A percentile compares a stretch with the other conserved stretches of the same genome.
These are phyloP conservation scores for Phaeosphaeriaceae sp. DNA, from an alignment of 2,329 filamentous ascomycete species.

Conservation along the genomic window DNA sequence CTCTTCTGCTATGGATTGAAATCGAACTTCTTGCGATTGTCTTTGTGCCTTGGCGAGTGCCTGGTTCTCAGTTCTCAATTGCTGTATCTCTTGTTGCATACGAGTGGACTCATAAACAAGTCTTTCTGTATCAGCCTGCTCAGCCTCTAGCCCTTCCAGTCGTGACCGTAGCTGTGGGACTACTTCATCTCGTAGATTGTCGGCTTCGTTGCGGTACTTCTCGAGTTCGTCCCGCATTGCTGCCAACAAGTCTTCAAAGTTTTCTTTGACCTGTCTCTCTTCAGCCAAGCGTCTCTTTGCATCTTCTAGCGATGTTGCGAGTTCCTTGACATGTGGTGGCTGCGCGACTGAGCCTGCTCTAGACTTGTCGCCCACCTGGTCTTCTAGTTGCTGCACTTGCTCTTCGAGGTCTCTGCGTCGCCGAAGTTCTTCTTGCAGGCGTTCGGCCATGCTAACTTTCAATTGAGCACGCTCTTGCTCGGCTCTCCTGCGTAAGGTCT, in stretches of 20 bases:
- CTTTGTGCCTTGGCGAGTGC: conserved; percentile 58
- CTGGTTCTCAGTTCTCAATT: conserved; percentile 71
- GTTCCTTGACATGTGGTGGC: conserved; percentile 70
- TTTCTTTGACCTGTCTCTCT: conserved; percentile 86
- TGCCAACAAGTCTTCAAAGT: conserved; percentile 88
- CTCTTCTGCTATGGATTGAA: conserved; percentile 69
- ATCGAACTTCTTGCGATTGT: conserved; percentile 58
- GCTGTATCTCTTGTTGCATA: conserved; percentile 76
- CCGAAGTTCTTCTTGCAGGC: conserved; percentile 84
- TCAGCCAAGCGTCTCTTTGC: conserved; percentile 80
- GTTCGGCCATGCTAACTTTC: conserved; percentile 81
- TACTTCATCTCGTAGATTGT: conserved; percentile 88
- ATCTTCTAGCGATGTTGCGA: conserved; percentile 82
- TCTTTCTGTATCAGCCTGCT: conserved; percentile 74
- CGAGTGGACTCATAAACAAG: conserved; percentile 81
- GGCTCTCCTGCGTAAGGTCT: conserved; percentile 79
- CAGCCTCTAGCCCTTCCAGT: conserved; percentile 77
- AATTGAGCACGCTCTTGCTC: conserved; percentile 92
- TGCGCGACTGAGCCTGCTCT: conserved; percentile 32
- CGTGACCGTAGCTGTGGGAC: conserved; percentile 78
- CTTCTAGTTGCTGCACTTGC: conserved; percentile 82
- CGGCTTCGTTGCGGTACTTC: conserved; percentile 82
- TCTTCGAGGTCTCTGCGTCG: conserved; percentile 78
- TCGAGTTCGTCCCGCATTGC: conserved; percentile 84
- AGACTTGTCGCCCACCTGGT: conserved; percentile 63